Evolutionary conservation across 2,329 filamentous ascomycete genomes (phyloP), one percentile per base, ranked within the genome.

Genomic region (Aspergillus carbonarius): DNA sequence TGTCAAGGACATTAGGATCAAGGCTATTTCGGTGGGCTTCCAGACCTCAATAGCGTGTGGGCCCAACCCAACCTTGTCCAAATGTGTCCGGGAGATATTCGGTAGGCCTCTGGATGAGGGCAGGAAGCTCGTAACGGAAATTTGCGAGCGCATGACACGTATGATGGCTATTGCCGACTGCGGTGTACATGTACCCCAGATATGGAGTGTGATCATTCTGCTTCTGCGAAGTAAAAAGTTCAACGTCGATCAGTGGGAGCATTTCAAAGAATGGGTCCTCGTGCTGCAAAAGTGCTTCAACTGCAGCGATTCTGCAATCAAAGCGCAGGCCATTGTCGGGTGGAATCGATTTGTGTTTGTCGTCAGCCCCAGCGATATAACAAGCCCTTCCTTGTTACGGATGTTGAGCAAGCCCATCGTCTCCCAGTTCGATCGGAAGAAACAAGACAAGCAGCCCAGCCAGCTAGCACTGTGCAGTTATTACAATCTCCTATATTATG

Each of bases 241-340:
- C 79, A 69, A 86, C 79, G 63, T 87, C 71, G 77, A 84, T 25
- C 74, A 78, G 37, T 98, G 93, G 90, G 82, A 88, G 32, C 85
- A 89, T 68, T 86, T 92, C 62, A 83, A 81, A 27, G 81, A 84
- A 5, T 97, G 92, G 90, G 80, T 97, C 7, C 82, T 83, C 32
- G 82, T 96, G 9, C 88, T 96, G 17, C 89, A 96, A 67, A 83
- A 82, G 61, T 95, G 91, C 68, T 92, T 98, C 75, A 96, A 96
- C 70, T 89, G 86, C 65, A 84, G 84, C 54, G 91, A 96, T 62
- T 77, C 82, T 3, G 78, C 82, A 46, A 89, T 88, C 46, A 91
- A 88, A 66, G 81, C 85, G 13, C 88, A 96, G 68, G 91, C 93
- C 20, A 92, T 93, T 68, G 79, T 88, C 57, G 92, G 92, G 0